These are phyloP conservation scores for Buxus sempervirens DNA, from an alignment of 164 flowering plant genomes.

Conservation along the genomic window DNA sequence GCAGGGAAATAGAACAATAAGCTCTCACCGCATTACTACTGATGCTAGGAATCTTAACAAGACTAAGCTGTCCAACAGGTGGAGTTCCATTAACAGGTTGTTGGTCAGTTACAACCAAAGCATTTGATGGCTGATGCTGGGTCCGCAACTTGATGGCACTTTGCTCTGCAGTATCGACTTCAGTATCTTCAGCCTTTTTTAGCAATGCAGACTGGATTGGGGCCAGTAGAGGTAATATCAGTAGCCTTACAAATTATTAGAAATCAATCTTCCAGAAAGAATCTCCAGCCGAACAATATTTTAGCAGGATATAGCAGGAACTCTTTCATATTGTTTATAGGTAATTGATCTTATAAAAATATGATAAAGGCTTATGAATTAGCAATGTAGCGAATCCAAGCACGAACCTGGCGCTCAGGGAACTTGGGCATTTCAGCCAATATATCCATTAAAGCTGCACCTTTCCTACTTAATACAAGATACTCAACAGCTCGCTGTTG, in stretches of 20 bases:
- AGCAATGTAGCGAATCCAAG: neutral
- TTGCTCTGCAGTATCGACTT: slow-evolving; percentile 93
- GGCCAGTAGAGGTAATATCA: slow-evolving; percentile 14
- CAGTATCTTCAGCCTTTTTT: slow-evolving; percentile 88
- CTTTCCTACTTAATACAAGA: slow-evolving; percentile 77
- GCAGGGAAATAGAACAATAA: neutral
- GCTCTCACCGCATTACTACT: slow-evolving; percentile 49
- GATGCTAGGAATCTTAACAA: slow-evolving; percentile 71
- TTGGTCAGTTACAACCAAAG: slow-evolving; percentile 78
- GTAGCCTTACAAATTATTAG: neutral
- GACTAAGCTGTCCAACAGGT: slow-evolving; percentile 54
- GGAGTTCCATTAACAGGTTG: slow-evolving; percentile 65
- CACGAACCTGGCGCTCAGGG: slow-evolving; percentile 88
- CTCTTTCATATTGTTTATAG: neutral
- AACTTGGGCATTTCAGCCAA: slow-evolving; percentile 99
- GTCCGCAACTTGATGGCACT: slow-evolving; percentile 92
- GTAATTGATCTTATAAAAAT: neutral
- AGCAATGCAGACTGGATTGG: slow-evolving; percentile 74
- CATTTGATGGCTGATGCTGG: slow-evolving; percentile 87
- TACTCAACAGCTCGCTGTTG: slow-evolving; percentile 98
- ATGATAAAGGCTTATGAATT: neutral
- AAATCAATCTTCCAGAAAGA: neutral
- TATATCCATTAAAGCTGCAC: slow-evolving; percentile 82
- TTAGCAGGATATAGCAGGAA: neutral
- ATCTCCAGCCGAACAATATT: neutral